Evolutionary conservation across 805 yeast genomes (phyloP).

Genomic region (Candida argentea): DNA sequence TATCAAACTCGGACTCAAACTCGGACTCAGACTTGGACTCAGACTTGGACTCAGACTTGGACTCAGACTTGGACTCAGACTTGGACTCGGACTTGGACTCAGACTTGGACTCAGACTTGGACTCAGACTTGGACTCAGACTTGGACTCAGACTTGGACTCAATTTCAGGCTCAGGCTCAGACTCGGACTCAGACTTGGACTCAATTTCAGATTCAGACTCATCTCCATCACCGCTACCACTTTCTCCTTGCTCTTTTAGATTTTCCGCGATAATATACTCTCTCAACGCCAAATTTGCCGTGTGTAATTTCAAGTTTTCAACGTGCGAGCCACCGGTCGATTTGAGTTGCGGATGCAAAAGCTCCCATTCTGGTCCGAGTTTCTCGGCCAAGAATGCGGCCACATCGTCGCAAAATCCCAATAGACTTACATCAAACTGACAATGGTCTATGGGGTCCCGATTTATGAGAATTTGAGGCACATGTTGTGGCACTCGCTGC

Average conservation of each 20-base stretch:
- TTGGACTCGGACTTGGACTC: no score
- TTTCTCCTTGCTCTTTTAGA: neutral
- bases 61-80: no score
- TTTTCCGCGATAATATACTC: constrained; percentile 6
- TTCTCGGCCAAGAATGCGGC: constrained; percentile 43
- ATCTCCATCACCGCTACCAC: constrained; percentile 1
- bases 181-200: neutral
- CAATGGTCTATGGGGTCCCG: constrained; percentile 66
- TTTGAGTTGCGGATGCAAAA: constrained; percentile 20
- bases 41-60: no score
- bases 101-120: no score
- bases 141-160: constrained; percentile 1
- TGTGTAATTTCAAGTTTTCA: constrained; percentile 3
- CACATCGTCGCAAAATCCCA: constrained; percentile 80
- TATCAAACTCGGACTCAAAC: no score
- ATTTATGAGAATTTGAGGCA: constrained; percentile 76
- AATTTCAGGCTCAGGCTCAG: constrained; percentile 3
- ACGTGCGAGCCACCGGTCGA: constrained; percentile 11
- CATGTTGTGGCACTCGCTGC: constrained; percentile 56
- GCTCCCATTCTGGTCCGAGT: constrained; percentile 19
- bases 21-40: no score
- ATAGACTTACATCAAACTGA: constrained; percentile 65
- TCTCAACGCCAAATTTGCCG: constrained; percentile 7
- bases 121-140: constrained; percentile 4
- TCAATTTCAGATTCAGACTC: constrained; percentile 2